Evolutionary conservation across 2,329 filamentous ascomycete genomes (phyloP).

Genomic region (Drechslera avenae): DNA sequence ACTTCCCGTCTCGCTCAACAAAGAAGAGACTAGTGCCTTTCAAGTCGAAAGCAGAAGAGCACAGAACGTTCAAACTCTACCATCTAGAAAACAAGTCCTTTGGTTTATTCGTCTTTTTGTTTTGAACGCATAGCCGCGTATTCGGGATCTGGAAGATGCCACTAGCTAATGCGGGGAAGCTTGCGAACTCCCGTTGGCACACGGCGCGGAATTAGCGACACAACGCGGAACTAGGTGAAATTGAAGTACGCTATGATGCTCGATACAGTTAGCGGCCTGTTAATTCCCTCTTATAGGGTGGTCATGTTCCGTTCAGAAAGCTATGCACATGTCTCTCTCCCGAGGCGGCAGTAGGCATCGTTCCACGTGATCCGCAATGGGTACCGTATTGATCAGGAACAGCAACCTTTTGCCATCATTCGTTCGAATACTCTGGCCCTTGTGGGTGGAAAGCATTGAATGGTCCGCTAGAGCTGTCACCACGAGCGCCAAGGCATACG

Average conservation of each 20-base stretch:
- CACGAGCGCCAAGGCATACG: no score
- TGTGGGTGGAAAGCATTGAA: no score
- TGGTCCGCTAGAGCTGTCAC: no score
- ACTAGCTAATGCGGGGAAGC: constrained; percentile 24
- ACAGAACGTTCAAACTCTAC: neutral
- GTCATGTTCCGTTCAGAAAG: no score
- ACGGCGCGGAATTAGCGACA: constrained; percentile 23
- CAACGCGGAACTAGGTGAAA: constrained; percentile 13
- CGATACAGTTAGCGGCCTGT: neutral
- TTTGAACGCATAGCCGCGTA: neutral
- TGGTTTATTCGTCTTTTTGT: neutral
- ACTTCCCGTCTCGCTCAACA: neutral
- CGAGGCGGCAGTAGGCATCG: no score
- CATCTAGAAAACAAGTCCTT: no score
- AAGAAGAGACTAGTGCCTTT: neutral
- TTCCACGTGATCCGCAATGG: neutral
- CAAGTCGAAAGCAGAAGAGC: neutral
- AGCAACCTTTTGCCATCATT: no score
- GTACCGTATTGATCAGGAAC: no score
- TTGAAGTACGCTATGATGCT: neutral
- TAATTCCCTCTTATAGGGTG: neutral
- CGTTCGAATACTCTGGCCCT: no score
- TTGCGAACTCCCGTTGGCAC: neutral
- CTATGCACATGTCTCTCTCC: no score
- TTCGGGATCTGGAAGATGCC: neutral